These are phyloP conservation scores for Diaporthe citrichinensis DNA, from an alignment of 2,329 filamentous ascomycete species.

Conservation along the genomic window DNA sequence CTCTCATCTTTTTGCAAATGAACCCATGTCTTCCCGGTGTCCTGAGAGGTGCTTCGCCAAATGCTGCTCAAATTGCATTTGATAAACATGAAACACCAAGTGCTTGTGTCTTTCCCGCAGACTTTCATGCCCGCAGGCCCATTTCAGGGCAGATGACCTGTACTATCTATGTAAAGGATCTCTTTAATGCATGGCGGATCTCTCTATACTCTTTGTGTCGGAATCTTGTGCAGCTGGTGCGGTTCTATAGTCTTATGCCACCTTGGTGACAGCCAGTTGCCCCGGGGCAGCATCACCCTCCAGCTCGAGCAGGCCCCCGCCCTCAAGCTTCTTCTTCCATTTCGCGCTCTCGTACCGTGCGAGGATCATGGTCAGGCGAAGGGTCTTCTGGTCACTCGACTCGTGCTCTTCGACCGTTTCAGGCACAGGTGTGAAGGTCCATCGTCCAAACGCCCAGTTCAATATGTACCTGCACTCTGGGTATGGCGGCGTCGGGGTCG, in stretches of 20 bases:
- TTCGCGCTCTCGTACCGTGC: constrained; percentile 80
- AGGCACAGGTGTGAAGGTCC: constrained; percentile 82
- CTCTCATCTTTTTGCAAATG: neutral
- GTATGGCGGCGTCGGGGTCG: constrained; percentile 49
- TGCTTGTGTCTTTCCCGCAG: too few relatives aligned
- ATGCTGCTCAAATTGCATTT: neutral
- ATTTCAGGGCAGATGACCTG: neutral
- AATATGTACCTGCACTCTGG: constrained; percentile 79
- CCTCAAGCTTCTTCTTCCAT: constrained; percentile 82
- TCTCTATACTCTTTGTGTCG: neutral
- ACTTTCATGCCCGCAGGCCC: neutral
- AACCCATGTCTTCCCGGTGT: neutral
- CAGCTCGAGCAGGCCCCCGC: constrained; percentile 66
- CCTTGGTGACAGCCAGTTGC: constrained; percentile 65
- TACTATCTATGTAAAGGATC: neutral
- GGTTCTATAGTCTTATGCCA: constrained; percentile 52
- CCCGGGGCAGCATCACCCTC: constrained; percentile 59
- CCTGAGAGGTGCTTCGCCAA: neutral
- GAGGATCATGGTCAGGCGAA: constrained; percentile 83
- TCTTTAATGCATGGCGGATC: neutral
- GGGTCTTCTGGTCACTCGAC: constrained; percentile 66
- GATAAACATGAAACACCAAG: neutral
- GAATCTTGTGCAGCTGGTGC: neutral
- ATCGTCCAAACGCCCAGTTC: constrained; percentile 98
- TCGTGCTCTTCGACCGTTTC: constrained; percentile 63